Percentiles rank a stretch among this genome's conserved stretches.
Evolutionary conservation across 1,139 yeast species (phyloP).

Genomic region (Candida buenavistaensis): DNA sequence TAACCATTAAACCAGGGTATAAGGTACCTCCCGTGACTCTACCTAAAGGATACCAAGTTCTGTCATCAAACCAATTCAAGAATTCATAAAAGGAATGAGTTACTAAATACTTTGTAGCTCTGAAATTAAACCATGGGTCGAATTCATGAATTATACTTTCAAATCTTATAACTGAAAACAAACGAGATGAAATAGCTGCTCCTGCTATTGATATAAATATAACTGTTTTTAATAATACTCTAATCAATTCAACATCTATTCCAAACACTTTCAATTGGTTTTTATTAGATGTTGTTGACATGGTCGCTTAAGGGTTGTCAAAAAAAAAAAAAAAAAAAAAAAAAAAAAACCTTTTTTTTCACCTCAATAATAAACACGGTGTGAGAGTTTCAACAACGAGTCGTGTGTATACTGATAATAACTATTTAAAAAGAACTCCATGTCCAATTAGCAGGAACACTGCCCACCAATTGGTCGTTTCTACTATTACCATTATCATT

Average conservation of each 20-base stretch:
- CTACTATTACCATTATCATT: constrained; percentile 13
- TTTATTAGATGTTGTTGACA: not conserved
- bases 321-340: constrained; percentile 1
- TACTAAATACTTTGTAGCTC: constrained; percentile 91
- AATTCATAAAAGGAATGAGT: constrained; percentile 84
- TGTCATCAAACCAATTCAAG: constrained; percentile 97
- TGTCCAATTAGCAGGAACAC: constrained; percentile 77
- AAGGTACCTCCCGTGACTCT: constrained; percentile 98
- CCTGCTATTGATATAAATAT: constrained; percentile 76
- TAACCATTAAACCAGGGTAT: constrained; percentile 98
- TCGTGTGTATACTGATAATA: too few relatives aligned
- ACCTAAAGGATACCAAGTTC: constrained; percentile 99
- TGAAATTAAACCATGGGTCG: constrained; percentile 97
- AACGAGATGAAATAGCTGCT: constrained; percentile 88
- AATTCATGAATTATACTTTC: constrained; percentile 98
- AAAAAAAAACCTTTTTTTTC: too few relatives aligned
- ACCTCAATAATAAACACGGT: too few relatives aligned
- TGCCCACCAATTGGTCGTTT: constrained; percentile 43
- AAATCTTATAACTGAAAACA: constrained; percentile 77
- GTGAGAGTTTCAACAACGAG: not conserved
- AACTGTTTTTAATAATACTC: constrained; percentile 56
- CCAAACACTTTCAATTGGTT: constrained; percentile 32
- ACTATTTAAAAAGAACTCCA: constrained; percentile 63
- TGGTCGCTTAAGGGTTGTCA: not conserved
- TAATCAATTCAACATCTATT: constrained; percentile 38